phyloP scores from a whole-genome alignment of 192 early-diverging fungal species.

The Linderina pennispora region DNA sequence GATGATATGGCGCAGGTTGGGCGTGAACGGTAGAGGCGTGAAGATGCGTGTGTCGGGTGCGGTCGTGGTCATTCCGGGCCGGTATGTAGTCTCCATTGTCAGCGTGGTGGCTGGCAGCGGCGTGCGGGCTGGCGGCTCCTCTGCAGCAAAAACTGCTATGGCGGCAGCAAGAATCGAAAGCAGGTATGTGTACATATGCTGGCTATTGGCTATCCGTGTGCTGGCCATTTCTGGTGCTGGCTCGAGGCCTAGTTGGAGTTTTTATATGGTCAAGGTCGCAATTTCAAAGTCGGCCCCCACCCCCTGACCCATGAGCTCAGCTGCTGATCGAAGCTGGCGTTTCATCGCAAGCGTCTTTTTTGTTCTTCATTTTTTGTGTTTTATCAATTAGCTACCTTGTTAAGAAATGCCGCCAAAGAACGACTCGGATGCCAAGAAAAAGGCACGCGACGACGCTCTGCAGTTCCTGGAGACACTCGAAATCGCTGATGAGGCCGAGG shows the following conservation, averaged over 20 bases:
- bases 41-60: slow-evolving; percentile 10
- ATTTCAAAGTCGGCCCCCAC: too few species aligned
- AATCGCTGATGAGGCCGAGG: slow-evolving; percentile 7
- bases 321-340: too few species aligned
- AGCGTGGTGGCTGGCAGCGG: too few species aligned
- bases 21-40: slow-evolving; percentile 35
- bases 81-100: slow-evolving; percentile 29
- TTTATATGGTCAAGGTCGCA: too few species aligned
- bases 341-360: too few species aligned
- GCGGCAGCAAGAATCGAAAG: neutral
- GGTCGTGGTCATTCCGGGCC: slow-evolving; percentile 12
- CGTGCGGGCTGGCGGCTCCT: slow-evolving; percentile 4
- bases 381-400: too few species aligned
- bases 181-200: neutral
- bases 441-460: slow-evolving; percentile 46
- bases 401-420: slow-evolving; percentile 21
- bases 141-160: neutral
- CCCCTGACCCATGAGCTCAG: too few species aligned
- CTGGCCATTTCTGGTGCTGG: too few species aligned
- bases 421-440: slow-evolving; percentile 24
- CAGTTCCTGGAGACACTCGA: slow-evolving; percentile 42
- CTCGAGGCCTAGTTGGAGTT: too few species aligned
- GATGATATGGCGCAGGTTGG: slow-evolving; percentile 26
- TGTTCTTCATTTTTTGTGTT: neutral
- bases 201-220: too few species aligned